Base-by-base conservation (phyloP, 192 early-diverging fungal genomes). In the Fimicolochytrium jonesii region DNA sequence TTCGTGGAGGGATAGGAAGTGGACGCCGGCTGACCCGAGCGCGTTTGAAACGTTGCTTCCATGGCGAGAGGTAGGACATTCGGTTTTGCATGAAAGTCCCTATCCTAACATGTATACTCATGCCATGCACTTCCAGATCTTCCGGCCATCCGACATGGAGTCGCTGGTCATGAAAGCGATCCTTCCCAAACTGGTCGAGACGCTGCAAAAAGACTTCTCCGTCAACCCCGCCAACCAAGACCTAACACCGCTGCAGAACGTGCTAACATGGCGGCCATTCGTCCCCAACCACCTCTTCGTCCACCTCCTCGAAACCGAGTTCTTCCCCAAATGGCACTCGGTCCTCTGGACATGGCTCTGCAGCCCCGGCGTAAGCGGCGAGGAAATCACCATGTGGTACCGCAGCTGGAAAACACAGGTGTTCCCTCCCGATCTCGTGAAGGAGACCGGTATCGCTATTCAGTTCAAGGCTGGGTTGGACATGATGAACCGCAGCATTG, bases 261-360 rank as follows among this genome's bases (percentile, higher is more conserved):
- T 87, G 4, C 56, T 92, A 29, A 63, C 66, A 25, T 94, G 90
- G 90, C 59, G 79, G 10, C 53, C 59, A n/a, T 43, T 85, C 26
- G 63, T 81, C 13, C 74, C 82, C 0, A 57, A 61, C 26, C 72
- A 70, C 0, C 59, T 86, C 0, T 71, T 90, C 37, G 73, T 72
- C 10, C 77, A 85, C 53, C 56, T 90, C 29, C 45, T 91, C 4
- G 84, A 85, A 47, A 85, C 83, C 34, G 90, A 90, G 53, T 88
- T 94, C 54, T 92, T 92, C 59, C 80, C 84, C 11, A 83, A 87
- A 53, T 94, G 92, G 91, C 73, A 86, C 9, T 52, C 77, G 49
- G 77, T 82, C 5, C 71, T 92, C 6, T 82, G 85, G 66, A 49
- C 71, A 29, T 94, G 90, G 90, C 75, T 92, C 6, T 74, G 71